These are phyloP conservation scores for Ophiognomonia clavigignenti-juglandacearum DNA, from an alignment of 2,329 filamentous ascomycete species.

Conservation along the genomic window DNA sequence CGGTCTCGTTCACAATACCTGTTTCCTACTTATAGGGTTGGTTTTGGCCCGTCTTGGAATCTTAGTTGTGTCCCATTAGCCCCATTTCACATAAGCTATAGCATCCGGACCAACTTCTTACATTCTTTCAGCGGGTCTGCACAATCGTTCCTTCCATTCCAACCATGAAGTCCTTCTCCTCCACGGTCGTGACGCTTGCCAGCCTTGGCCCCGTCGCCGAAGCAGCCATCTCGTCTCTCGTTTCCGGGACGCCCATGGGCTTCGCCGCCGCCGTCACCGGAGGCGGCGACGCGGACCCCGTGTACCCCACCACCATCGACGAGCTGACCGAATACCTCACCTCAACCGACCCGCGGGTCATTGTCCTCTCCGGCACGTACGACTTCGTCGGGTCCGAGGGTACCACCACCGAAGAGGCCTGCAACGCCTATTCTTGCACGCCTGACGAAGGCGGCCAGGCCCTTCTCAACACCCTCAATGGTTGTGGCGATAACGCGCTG, in stretches of 20 bases:
- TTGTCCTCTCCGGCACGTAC: slow-evolving; percentile 52
- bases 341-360: slow-evolving; percentile 47
- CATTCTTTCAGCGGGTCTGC: neutral
- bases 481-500: slow-evolving; percentile 34
- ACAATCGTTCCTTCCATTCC: neutral
- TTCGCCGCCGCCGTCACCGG: slow-evolving; percentile 51
- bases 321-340: slow-evolving; percentile 56
- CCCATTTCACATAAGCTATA: too few species aligned
- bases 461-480: slow-evolving; percentile 31
- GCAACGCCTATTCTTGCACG: slow-evolving; percentile 45
- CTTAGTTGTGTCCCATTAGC: too few species aligned
- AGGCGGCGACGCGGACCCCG: slow-evolving; percentile 48
- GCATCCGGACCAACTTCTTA: too few species aligned
- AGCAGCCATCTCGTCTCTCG: slow-evolving; percentile 22
- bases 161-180: slow-evolving; percentile 1
- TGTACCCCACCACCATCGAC: slow-evolving; percentile 46
- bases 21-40: too few species aligned
- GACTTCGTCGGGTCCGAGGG: slow-evolving; percentile 54
- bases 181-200: neutral
- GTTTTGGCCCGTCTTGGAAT: too few species aligned
- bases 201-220: slow-evolving; percentile 19
- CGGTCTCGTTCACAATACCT: too few species aligned
- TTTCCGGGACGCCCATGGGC: slow-evolving; percentile 33
- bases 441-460: slow-evolving; percentile 7
- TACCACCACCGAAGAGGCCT: slow-evolving; percentile 45